Conservation (phyloP, 1,139 yeast genomes). For the Geotrichum reessii region DNA sequence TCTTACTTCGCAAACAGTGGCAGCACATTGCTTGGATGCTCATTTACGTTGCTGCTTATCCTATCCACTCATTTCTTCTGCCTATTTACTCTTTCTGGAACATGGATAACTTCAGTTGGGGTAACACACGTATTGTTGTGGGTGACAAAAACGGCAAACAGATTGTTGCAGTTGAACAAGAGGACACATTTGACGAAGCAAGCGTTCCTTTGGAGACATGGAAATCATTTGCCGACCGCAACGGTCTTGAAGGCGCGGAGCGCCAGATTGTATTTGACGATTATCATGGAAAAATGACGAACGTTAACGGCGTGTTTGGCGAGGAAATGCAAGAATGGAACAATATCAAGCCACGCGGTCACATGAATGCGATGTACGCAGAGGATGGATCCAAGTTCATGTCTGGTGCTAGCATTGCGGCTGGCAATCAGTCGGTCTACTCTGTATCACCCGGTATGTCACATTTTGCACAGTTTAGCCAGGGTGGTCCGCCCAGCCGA, state of each 20-base stretch:
- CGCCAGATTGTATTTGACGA: constrained; percentile 25
- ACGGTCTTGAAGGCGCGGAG: constrained; percentile 36
- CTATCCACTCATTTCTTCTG: constrained; percentile 37
- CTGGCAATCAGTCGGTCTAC: constrained; percentile 1
- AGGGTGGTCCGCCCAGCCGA: neutral
- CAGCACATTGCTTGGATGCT: constrained; percentile 46
- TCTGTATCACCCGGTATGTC: constrained; percentile 1
- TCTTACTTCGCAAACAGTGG: constrained; percentile 39
- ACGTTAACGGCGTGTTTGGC: constrained; percentile 11
- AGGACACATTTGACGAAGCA: constrained; percentile 21
- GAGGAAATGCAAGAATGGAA: constrained; percentile 15
- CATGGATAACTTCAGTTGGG: constrained; percentile 45
- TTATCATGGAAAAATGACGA: constrained; percentile 11
- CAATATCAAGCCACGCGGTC: constrained; percentile 12
- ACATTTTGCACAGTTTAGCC: constrained; percentile 1
- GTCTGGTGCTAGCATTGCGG: neutral
- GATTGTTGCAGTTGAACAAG: constrained; percentile 37
- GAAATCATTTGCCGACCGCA: constrained; percentile 35
- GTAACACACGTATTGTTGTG: constrained; percentile 41
- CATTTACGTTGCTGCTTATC: constrained; percentile 39
- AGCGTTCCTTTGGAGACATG: constrained; percentile 36
- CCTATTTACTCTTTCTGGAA: constrained; percentile 43
- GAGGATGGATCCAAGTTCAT: constrained; percentile 1
- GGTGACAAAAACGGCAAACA: constrained; percentile 40
- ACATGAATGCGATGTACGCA: constrained; percentile 9